Evolutionary conservation across 2,329 filamentous ascomycete genomes (phyloP), one percentile per base, ranked within the genome.

Genomic region (Trichoderma aggressivum): DNA sequence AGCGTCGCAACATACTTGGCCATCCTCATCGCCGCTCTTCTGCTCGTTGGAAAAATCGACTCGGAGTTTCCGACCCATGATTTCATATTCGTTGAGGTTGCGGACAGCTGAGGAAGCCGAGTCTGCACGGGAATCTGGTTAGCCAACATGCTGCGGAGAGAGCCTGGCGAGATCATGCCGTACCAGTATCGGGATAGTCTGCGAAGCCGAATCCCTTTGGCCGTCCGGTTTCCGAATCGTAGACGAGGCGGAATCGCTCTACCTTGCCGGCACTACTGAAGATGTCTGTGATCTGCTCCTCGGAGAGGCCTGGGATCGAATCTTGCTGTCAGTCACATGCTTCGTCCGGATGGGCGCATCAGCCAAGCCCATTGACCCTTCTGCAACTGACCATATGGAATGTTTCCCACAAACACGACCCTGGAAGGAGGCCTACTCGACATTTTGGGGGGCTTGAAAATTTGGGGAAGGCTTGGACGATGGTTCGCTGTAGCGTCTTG

Each of bases 181-280:
- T 87, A 88, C 97, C 95, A 72, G 93, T 90, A 79, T 98, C 96
- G 70, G 94, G 92, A 79, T 97, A 99, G 80, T 98, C 95, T 78
- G 94, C 93, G 77, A 98, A 99, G 43, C 96, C 96, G 80, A 97
- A 99, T 21, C 96, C 96, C 81, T 98, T 98, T 1, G 96, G 94
- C 70, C 94, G 90, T 55, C 95, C 94, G 3, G 94, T 98, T 78
- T 98, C 95, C 67, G 94, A 92, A 83, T 98, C 97, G 82, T 97
- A 97, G 74, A 98, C 95, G 62, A 98, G 87, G 66, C 95, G 90
- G 80, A 98, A 98, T 80, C 92, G 95, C 72, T 97, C 86, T 1
- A 98, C 95, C 75, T 94, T 93, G 71, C 96, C 96, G 67, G 93
- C 94, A 74, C 92, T 92, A 79, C 91, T 93, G 81, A 98, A 97